Evolutionary conservation across 2,329 filamentous ascomycete species (phyloP), one percentile per base, ranked within the genome.

Genomic region (Scedosporium boydii): DNA sequence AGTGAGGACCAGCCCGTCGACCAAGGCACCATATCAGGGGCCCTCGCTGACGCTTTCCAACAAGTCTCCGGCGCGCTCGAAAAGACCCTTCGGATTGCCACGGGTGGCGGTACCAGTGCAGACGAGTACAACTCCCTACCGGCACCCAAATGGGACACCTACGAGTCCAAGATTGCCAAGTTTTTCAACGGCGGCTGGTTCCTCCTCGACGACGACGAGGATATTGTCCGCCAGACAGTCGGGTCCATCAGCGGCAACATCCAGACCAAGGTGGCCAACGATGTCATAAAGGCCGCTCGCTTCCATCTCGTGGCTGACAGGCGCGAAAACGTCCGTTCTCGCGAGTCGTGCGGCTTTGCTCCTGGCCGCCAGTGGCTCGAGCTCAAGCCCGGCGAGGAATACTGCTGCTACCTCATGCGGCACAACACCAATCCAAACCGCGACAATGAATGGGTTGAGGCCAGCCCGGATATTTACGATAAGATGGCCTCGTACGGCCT

Each of bases 141-240:
- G 6, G 61, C 58, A 10, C 61, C 63, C 0, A 64, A 58, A 26
- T 58, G 51, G 51, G 63, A 64, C 9, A 61, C 58, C 9, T 61
- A 38, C 53, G 10, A 44, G n/a, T 42, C 42, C 58, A 63, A 59
- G 29, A 63, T 64, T 14, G 44, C 63, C 44, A 64, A 63, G 55
- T 64, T 64, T 59, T 64, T 61, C 41, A 64, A 64, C 59, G 59
- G 61, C 34, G 63, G 63, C 3, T 64, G 61, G 61, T 64, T 61
- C 42, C 59, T 64, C 12, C 16, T 64, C 10, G 58, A 63, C 34
- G 63, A 64, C 16, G 59, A 64, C 38, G 58, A 59, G 34, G n/a
- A 46, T 12, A 55, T 56, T 56, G 63, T 63, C 29, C 56, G 42
- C 6, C 42, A 48, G 29, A 44, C 59, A 44, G 23, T 62, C 3